Evolutionary conservation across 2,329 filamentous ascomycete genomes (phyloP).

Genomic region (Colletotrichum somersetense): DNA sequence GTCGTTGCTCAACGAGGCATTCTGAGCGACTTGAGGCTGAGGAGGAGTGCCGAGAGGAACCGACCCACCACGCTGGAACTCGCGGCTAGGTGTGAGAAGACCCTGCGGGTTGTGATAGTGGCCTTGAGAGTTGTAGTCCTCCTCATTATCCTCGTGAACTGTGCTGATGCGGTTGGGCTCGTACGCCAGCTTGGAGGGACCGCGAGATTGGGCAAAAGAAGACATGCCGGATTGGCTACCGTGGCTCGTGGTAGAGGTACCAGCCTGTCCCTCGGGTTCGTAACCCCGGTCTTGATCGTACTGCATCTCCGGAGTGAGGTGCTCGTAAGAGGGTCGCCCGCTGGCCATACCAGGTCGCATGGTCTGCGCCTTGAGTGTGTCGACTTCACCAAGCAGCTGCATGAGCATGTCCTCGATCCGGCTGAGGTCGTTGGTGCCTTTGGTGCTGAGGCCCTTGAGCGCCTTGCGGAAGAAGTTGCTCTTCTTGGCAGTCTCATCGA

Average conservation of each 20-base stretch:
- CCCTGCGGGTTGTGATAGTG: conserved; percentile 50
- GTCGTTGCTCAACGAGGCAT: conserved; percentile 75
- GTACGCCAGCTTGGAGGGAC: conserved; percentile 57
- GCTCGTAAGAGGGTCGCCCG: conserved; percentile 76
- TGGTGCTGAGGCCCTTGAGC: conserved; percentile 89
- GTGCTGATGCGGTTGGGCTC: conserved; percentile 84
- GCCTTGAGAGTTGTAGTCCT: conserved; percentile 71
- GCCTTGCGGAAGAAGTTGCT: conserved; percentile 95
- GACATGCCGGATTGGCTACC: conserved; percentile 83
- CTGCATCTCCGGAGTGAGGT: conserved; percentile 71
- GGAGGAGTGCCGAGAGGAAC: conserved; percentile 71
- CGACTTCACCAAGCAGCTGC: conserved; percentile 91
- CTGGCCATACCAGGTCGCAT: conserved; percentile 55
- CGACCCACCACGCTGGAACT: conserved; percentile 62
- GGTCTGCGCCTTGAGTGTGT: conserved; percentile 78
- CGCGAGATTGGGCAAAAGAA: conserved; percentile 69
- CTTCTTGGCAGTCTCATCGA: conserved; percentile 79
- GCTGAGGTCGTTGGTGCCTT: conserved; percentile 87
- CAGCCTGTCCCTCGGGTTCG: conserved; percentile 84
- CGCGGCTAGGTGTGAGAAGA: conserved; percentile 70
- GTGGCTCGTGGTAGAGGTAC: conserved; percentile 76
- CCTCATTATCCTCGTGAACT: conserved; percentile 85
- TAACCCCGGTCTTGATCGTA: conserved; percentile 81
- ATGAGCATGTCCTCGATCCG: conserved; percentile 94
- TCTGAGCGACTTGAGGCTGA: conserved; percentile 56